Base-by-base conservation (phyloP, 164 flowering plant species). In the Piper longum region DNA sequence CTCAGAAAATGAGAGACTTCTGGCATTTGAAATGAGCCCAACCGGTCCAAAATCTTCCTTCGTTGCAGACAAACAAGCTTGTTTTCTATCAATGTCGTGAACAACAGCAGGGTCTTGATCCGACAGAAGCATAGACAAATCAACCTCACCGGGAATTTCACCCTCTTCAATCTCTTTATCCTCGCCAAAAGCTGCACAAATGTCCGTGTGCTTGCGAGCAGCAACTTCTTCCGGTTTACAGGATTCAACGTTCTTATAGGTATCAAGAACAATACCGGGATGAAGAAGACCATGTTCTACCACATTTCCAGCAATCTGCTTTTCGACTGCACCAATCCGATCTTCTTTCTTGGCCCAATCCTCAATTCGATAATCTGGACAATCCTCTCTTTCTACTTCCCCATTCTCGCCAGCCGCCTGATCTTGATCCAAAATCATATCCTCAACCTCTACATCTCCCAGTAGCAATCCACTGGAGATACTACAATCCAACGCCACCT, bases 81-180 rank as follows among this genome's bases (percentile, higher is more conserved):
- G 36, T 26, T 26, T 26, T 26, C 36, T 26, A 26, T 26, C 36
- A 26, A 26, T 26, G 36, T 26, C 36, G 36, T 26, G 36, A 26
- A 26, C 36, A 26, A 26, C 36, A 26, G 36, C 36, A 26, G 36
- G 1, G 17, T 16, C 6, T 26, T 17, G 17, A 56, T 56, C 59
- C 19, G 17, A 7, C 26, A 18, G 5, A 4, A 2, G 36, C 36
- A 26, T 26, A 26, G 1, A 26, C 2, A 26, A 26, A 26, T 26
- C 36, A 26, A 26, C 36, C 36, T 26, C 36, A 26, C 17, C 59
- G 39, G 59, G 17, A 16, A 56, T 56, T n/a, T 56, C 59, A 6
- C 59, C 59, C 19, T 56, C 59, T 56, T 56, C 59, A 17, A 56
- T 56, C 59, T 56, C 36, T 56, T 19, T 56, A 16, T 56, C 59